A percentile compares a stretch with the other conserved stretches of the same genome.
These are phyloP conservation scores for Trichoderma sp. DNA, from an alignment of 2,329 filamentous ascomycete genomes.

Conservation along the genomic window DNA sequence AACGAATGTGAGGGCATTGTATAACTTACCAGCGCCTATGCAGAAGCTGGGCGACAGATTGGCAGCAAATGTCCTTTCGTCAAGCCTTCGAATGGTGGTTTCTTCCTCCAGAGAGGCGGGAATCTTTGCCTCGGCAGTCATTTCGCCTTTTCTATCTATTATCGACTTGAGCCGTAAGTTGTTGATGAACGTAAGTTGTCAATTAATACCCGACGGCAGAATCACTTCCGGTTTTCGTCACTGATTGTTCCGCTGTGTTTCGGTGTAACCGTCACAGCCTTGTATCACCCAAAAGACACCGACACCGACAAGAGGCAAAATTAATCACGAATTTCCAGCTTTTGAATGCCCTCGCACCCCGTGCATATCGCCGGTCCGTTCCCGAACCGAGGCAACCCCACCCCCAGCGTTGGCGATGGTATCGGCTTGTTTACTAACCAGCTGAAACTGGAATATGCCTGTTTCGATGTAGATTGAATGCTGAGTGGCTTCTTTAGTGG, in stretches of 20 bases:
- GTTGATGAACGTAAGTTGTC: not conserved
- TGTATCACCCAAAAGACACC: not conserved
- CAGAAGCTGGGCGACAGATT: conserved; percentile 17
- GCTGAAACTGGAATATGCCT: not conserved
- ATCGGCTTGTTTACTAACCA: not conserved
- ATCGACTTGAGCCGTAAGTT: not conserved
- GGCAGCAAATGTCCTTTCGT: conserved; percentile 15
- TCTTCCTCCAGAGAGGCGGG: conserved; percentile 16
- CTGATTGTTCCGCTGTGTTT: not conserved
- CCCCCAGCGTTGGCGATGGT: not conserved
- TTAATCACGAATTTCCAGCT: not conserved
- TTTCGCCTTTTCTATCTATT: not conserved
- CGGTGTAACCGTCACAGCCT: not conserved
- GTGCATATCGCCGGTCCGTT: not conserved
- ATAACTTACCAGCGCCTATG: conserved; percentile 20
- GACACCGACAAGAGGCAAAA: not conserved
- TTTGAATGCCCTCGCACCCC: not conserved
- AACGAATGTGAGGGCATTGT: no score
- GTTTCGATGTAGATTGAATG: not conserved
- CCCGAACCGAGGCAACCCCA: conserved; percentile 14
- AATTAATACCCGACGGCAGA: not conserved
- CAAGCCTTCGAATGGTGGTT: conserved; percentile 2
- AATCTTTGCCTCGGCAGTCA: conserved; percentile 1
- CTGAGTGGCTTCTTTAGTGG: not conserved
- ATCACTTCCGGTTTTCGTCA: not conserved